These are phyloP conservation scores for Fusarium torreyae DNA, from an alignment of 2,329 filamentous ascomycete genomes.

Conservation along the genomic window DNA sequence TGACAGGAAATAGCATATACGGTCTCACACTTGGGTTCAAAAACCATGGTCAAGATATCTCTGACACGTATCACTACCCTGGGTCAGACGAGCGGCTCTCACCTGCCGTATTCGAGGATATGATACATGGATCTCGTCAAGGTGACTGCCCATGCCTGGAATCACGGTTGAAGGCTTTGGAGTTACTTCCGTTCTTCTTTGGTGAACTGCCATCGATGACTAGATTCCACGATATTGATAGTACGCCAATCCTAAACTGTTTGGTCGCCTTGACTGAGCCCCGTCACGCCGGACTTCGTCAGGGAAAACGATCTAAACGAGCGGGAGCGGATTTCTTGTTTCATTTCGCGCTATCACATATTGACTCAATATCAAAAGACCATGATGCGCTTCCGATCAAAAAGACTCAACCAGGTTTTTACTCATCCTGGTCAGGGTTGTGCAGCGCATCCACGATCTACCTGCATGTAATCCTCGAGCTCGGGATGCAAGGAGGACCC, in stretches of 20 bases:
- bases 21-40: slow-evolving; percentile 40
- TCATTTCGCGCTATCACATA: slow-evolving; percentile 26
- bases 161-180: slow-evolving; percentile 26
- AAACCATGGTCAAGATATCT: slow-evolving; percentile 30
- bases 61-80: no score
- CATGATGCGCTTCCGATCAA: neutral
- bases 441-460: slow-evolving; percentile 26
- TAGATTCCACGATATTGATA: slow-evolving; percentile 24
- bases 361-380: slow-evolving; percentile 17
- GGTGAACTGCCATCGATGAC: slow-evolving; percentile 5
- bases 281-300: neutral
- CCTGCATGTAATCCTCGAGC: slow-evolving; percentile 21
- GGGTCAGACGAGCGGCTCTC: neutral
- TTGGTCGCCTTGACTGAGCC: slow-evolving; percentile 20
- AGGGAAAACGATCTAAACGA: slow-evolving; percentile 7
- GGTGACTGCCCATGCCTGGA: slow-evolving; percentile 9
- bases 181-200: slow-evolving; percentile 36
- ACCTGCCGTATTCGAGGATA: neutral
- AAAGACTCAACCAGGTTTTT: neutral
- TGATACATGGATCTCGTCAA: slow-evolving; percentile 35
- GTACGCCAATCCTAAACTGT: slow-evolving; percentile 16
- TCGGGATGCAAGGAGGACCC: slow-evolving; percentile 36
- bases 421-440: slow-evolving; percentile 33
- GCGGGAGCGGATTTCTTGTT: slow-evolving; percentile 31
- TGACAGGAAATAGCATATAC: slow-evolving; percentile 20